phyloP scores from a whole-genome alignment of 345 rosid species.

The Camelina hispida region DNA sequence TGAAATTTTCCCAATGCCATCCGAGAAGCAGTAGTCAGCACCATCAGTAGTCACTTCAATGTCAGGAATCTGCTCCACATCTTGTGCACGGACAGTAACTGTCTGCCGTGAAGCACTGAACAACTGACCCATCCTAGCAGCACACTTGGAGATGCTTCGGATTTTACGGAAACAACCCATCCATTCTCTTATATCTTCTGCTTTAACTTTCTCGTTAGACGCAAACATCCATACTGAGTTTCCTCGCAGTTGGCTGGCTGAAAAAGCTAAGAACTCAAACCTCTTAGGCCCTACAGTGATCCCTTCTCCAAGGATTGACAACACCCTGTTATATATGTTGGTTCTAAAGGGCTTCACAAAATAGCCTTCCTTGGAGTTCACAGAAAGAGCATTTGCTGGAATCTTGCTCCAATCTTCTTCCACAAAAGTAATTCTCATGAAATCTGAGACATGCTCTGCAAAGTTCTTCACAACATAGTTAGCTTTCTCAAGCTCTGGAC shows the following conservation, averaged over 20 bases:
- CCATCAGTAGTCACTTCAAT: conserved; percentile 73
- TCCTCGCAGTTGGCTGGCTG: conserved; percentile 92
- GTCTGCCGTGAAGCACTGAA: conserved; percentile 90
- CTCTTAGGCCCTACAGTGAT: conserved; percentile 70
- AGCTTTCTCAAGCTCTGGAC: conserved; percentile 90
- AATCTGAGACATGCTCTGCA: conserved; percentile 77
- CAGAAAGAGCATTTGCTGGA: conserved; percentile 68
- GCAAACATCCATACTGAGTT: conserved; percentile 98
- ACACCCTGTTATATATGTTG: conserved; percentile 67
- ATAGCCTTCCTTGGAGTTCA: conserved; percentile 64
- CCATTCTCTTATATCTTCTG: conserved; percentile 86
- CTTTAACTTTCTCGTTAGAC: conserved; percentile 75
- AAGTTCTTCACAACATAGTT: conserved; percentile 86
- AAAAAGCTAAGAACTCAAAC: conserved; percentile 91
- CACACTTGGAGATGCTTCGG: conserved; percentile 80
- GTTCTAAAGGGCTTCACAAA: conserved; percentile 76
- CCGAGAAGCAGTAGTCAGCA: conserved; percentile 82
- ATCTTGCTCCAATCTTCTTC: conserved; percentile 98
- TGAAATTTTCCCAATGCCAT: conserved; percentile 95
- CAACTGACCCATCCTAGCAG: conserved; percentile 98
- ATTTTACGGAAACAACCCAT: conserved; percentile 94
- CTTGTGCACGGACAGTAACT: conserved; percentile 62
- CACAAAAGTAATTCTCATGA: conserved; percentile 84
- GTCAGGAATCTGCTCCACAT: conserved; percentile 83
- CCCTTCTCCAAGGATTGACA: conserved; percentile 74